A percentile compares a stretch with the other conserved stretches of the same genome.
These are phyloP conservation scores for Tetradesmus obliquus DNA, from an alignment of 139 green algal genomes.

Conservation along the genomic window DNA sequence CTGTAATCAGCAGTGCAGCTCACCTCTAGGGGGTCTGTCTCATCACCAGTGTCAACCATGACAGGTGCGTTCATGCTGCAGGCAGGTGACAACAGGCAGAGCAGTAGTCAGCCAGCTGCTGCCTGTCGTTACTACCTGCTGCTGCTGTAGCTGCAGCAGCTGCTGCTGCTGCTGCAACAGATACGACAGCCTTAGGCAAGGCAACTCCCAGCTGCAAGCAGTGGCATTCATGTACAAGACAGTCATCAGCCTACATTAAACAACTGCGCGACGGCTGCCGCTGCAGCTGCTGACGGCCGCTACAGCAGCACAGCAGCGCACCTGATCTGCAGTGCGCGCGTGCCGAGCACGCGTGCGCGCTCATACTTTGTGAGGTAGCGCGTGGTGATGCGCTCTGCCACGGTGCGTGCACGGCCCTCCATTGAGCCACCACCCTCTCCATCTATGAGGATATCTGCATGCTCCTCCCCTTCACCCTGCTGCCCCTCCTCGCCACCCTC, in stretches of 20 bases:
- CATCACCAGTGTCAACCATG: slow-evolving; percentile 83
- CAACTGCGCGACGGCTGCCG: not conserved
- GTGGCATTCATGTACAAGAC: not conserved
- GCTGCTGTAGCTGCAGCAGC: not conserved
- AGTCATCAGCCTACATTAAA: not conserved
- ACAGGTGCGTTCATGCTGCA: slow-evolving; percentile 97
- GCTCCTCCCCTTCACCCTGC: slow-evolving; percentile 8
- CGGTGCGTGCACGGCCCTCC: slow-evolving; percentile 7
- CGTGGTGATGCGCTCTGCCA: slow-evolving; percentile 85
- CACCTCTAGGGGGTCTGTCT: slow-evolving; percentile 71
- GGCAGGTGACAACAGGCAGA: not conserved
- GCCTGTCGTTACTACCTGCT: not conserved
- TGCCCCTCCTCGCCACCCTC: not conserved
- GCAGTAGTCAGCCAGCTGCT: not conserved
- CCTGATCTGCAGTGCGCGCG: slow-evolving; percentile 95
- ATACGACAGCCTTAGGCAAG: too few relatives aligned
- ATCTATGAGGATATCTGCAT: not conserved
- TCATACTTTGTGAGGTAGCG: slow-evolving; percentile 99
- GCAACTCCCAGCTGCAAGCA: too few relatives aligned
- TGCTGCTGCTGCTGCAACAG: not conserved
- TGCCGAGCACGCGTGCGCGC: slow-evolving; percentile 93
- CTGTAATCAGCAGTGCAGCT: not conserved
- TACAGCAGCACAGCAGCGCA: not conserved
- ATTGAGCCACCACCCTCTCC: not conserved
- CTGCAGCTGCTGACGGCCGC: not conserved